Evolutionary conservation across 169 alveolate species (phyloP).

Genomic region (Plasmodium vivax): DNA sequence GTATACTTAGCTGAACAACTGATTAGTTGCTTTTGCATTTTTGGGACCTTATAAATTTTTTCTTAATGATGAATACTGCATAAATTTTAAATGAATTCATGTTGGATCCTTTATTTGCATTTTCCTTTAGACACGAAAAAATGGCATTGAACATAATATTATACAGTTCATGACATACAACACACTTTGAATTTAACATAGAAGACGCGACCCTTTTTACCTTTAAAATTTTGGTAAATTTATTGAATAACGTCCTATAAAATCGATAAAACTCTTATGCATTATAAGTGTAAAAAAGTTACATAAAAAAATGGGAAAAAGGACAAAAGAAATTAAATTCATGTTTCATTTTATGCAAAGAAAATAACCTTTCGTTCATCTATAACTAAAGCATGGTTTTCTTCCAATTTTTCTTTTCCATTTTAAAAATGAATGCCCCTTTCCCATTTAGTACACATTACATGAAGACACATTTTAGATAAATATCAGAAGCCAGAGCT

Average conservation of each 20-base stretch:
- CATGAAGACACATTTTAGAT: background rate
- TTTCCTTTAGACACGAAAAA: background rate
- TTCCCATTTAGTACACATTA: background rate
- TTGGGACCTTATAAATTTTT: background rate
- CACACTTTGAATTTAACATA: background rate
- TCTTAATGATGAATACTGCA: background rate
- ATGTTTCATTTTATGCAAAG: background rate
- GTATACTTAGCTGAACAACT: background rate
- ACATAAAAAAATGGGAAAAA: background rate
- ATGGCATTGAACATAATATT: background rate
- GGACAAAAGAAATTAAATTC: background rate
- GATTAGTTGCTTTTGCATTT: background rate
- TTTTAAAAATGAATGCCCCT: background rate
- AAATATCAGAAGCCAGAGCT: background rate
- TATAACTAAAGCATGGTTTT: background rate
- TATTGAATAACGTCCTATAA: background rate
- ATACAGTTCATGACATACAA: background rate
- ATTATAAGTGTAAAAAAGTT: background rate
- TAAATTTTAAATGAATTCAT: background rate
- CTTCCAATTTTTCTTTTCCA: background rate
- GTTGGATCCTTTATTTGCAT: background rate
- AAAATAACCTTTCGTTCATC: background rate
- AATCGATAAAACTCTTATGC: background rate
- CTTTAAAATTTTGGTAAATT: background rate
- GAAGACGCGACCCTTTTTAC: background rate